Evolutionary conservation across 179 eudicot species (phyloP).

Genomic region (Nepenthes alata): DNA sequence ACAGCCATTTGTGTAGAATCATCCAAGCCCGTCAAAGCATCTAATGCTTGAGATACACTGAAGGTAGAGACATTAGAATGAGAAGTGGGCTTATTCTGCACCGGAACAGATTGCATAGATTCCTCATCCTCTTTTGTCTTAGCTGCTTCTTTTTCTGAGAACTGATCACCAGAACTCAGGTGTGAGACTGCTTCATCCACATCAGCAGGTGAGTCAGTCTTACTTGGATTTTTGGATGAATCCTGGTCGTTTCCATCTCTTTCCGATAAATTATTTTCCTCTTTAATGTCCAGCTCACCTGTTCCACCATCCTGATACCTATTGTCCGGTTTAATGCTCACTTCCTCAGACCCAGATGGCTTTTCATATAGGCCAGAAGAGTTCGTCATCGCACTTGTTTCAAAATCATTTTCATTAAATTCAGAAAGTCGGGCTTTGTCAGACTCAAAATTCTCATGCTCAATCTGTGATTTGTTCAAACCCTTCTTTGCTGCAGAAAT

Average conservation of each 20-base stretch:
- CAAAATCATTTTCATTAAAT: slow-evolving; percentile 19
- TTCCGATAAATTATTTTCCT: slow-evolving; percentile 17
- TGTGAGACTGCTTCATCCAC: slow-evolving; percentile 24
- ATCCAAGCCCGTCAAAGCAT: slow-evolving; percentile 74
- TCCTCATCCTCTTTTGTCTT: slow-evolving; percentile 33
- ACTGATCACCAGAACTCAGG: slow-evolving; percentile 29
- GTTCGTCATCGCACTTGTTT: slow-evolving; percentile 15
- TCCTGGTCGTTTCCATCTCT: slow-evolving; percentile 15
- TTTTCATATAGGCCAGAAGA: slow-evolving; percentile 14
- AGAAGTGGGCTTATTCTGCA: slow-evolving; percentile 22
- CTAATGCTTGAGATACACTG: slow-evolving; percentile 67
- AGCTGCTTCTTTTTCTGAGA: slow-evolving; percentile 27
- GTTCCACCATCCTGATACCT: slow-evolving; percentile 16
- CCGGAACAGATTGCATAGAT: slow-evolving; percentile 20
- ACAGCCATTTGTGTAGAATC: slow-evolving; percentile 97
- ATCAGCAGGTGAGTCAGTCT: slow-evolving; percentile 16
- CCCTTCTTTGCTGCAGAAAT: slow-evolving; percentile 14
- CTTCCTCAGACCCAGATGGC: slow-evolving; percentile 19
- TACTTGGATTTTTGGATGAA: slow-evolving; percentile 18
- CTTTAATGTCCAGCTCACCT: slow-evolving; percentile 21
- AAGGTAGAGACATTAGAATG: slow-evolving; percentile 31
- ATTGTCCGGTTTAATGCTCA: slow-evolving; percentile 8
- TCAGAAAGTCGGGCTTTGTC: slow-evolving; percentile 26
- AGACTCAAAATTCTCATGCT: slow-evolving; percentile 15
- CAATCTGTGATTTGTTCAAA: slow-evolving; percentile 14